These are phyloP conservation scores for Cutaneotrichosporon mucoides DNA, from an alignment of 1,284 basidiomycete species.

Conservation along the genomic window DNA sequence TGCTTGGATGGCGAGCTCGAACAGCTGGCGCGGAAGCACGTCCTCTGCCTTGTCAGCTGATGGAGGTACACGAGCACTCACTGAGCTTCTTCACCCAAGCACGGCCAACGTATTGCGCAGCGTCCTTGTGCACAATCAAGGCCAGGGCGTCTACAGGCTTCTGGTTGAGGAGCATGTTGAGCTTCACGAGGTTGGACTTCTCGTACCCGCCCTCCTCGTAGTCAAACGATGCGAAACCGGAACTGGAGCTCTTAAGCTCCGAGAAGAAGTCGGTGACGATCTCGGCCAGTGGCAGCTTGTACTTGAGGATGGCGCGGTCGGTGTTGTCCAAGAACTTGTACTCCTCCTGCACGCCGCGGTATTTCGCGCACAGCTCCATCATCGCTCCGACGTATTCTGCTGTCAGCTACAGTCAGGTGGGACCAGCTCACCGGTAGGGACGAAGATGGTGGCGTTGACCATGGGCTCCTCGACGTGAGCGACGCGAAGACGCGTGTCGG, in stretches of 20 bases:
- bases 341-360: conserved; percentile 71
- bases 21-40: conserved; percentile 86
- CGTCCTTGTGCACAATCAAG: conserved; percentile 70
- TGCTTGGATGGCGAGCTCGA: conserved; percentile 87
- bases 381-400: conserved; percentile 77
- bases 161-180: conserved; percentile 80
- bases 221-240: conserved; percentile 89
- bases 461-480: conserved; percentile 80
- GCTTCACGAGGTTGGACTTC: conserved; percentile 74
- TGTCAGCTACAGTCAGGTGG: conserved; percentile 53
- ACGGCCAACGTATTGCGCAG: conserved; percentile 65
- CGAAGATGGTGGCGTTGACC: conserved; percentile 75
- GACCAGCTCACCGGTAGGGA: conserved; percentile 55
- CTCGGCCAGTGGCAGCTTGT: conserved; percentile 73
- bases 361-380: conserved; percentile 82
- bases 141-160: conserved; percentile 89
- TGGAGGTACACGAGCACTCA: conserved; percentile 47
- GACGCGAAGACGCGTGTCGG: conserved; percentile 61
- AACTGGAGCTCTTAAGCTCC: conserved; percentile 74
- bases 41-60: conserved; percentile 57
- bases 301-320: conserved; percentile 68
- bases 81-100: conserved; percentile 86
- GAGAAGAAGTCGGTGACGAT: conserved; percentile 93
- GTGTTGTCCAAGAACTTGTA: conserved; percentile 68
- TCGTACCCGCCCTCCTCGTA: conserved; percentile 89